These are phyloP conservation scores for Alternaria metachromatica DNA, from an alignment of 2,329 filamentous ascomycete species.

Conservation along the genomic window DNA sequence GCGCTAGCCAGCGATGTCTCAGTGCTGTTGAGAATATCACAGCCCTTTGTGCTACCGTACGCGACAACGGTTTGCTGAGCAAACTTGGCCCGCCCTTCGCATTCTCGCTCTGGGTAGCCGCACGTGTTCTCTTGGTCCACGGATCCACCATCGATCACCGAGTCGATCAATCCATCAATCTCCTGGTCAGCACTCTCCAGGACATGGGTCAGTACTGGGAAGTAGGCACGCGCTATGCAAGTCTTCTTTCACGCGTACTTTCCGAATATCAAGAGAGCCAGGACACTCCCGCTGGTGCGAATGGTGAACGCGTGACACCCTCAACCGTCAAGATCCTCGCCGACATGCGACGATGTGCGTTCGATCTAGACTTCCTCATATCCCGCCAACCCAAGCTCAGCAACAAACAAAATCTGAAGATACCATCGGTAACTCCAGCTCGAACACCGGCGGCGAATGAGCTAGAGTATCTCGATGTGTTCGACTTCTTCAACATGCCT, in stretches of 20 bases:
- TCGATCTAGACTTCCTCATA: slow-evolving; percentile 89
- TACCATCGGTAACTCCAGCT: slow-evolving; percentile 59
- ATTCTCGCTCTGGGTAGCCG: slow-evolving; percentile 91
- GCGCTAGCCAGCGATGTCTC: slow-evolving; percentile 82
- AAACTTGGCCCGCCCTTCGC: slow-evolving; percentile 90
- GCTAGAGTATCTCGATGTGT: slow-evolving; percentile 88
- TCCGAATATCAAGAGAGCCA: slow-evolving; percentile 86
- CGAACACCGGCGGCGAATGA: slow-evolving; percentile 79
- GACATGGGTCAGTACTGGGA: slow-evolving; percentile 86
- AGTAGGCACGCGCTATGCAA: slow-evolving; percentile 81
- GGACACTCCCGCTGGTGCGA: slow-evolving; percentile 59
- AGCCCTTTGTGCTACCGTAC: slow-evolving; percentile 78
- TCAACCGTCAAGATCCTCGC: slow-evolving; percentile 85
- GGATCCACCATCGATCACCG: slow-evolving; percentile 88
- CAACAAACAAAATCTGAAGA: slow-evolving; percentile 41
- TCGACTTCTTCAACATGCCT: slow-evolving; percentile 94
- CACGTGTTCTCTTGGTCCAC: slow-evolving; percentile 84
- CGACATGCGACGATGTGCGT: slow-evolving; percentile 90
- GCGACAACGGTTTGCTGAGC: slow-evolving; percentile 72
- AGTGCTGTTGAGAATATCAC: slow-evolving; percentile 75
- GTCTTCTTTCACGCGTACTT: slow-evolving; percentile 79
- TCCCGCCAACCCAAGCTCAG: slow-evolving; percentile 71
- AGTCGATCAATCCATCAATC: slow-evolving; percentile 77
- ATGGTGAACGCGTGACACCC: slow-evolving; percentile 77
- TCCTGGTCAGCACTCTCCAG: slow-evolving; percentile 81